A percentile compares a stretch with the other conserved stretches of the same genome.
phyloP scores from a whole-genome alignment of 1,139 yeast genomes.

The Saccharomyces hybrid region DNA sequence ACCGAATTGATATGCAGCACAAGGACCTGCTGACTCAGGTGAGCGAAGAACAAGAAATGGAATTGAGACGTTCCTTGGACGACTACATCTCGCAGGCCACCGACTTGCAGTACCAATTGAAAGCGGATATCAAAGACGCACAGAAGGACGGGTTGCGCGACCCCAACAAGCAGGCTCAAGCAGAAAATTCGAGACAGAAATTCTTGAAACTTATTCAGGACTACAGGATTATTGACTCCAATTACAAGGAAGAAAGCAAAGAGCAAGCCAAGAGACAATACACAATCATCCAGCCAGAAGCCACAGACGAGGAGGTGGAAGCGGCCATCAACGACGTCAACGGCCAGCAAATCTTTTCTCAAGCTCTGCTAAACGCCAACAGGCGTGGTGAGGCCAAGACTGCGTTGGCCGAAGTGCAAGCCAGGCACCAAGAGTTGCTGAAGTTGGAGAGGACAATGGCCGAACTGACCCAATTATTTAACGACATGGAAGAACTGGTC shows the following conservation, averaged over 20 bases:
- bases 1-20: conserved; percentile 74
- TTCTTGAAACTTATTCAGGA: conserved; percentile 81
- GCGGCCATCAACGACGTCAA: conserved; percentile 79
- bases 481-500: conserved; percentile 93
- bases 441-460: conserved; percentile 93
- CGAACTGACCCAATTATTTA: conserved; percentile 87
- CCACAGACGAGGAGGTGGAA: conserved; percentile 73
- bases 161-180: conserved; percentile 79
- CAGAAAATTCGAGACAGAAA: conserved; percentile 77
- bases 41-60: conserved; percentile 69
- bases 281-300: conserved; percentile 86
- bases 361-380: conserved; percentile 86
- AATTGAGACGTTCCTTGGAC: conserved; percentile 70
- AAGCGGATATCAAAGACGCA: conserved; percentile 65
- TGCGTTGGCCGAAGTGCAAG: conserved; percentile 90
- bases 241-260: conserved; percentile 76
- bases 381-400: conserved; percentile 96
- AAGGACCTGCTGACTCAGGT: conserved; percentile 76
- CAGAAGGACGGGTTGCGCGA: conserved; percentile 68
- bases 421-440: conserved; percentile 90
- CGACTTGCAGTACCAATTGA: conserved; percentile 66
- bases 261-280: conserved; percentile 90
- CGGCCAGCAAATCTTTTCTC: conserved; percentile 86
- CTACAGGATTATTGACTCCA: conserved; percentile 79
- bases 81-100: conserved; percentile 70